Percentiles rank a stretch among this genome's conserved stretches.
phyloP scores from a whole-genome alignment of 441 rosid genomes.

The Brassica balearica region DNA sequence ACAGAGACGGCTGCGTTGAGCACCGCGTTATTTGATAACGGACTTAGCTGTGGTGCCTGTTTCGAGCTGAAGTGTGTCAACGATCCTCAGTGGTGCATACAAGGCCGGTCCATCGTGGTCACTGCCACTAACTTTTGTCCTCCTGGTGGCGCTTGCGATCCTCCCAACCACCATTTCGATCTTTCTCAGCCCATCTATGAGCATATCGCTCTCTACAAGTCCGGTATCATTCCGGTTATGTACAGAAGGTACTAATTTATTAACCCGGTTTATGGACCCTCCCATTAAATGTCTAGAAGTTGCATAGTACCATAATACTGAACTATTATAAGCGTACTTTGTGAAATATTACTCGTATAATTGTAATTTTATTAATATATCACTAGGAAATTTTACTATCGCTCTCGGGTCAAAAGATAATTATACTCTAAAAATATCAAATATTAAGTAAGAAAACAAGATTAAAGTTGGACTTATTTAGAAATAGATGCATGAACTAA shows the following conservation, averaged over 20 bases:
- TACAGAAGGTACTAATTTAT: constrained; percentile 45
- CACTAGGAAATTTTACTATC: neutral
- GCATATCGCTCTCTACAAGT: constrained; percentile 39
- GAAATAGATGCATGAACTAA: neutral
- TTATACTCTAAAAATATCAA: neutral
- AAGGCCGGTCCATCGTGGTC: constrained; percentile 61
- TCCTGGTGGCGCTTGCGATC: constrained; percentile 47
- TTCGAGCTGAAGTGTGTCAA: constrained; percentile 60
- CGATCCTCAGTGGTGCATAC: constrained; percentile 74
- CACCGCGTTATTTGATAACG: constrained; percentile 66
- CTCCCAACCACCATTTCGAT: constrained; percentile 47
- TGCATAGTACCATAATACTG: neutral
- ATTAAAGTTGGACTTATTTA: constrained; percentile 3
- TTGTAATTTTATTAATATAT: neutral
- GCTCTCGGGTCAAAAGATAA: neutral
- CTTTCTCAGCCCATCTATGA: constrained; percentile 47
- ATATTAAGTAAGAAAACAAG: neutral
- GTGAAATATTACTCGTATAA: constrained; percentile 4
- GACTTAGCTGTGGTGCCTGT: constrained; percentile 73
- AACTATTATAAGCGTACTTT: neutral
- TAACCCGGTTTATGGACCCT: neutral
- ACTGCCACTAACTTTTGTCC: constrained; percentile 86
- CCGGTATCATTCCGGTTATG: constrained; percentile 47
- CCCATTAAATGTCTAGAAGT: constrained; percentile 19
- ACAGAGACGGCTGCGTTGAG: constrained; percentile 72